Evolutionary conservation across 306 rosid genomes (phyloP).

Genomic region (Gastrolobium villosum): DNA sequence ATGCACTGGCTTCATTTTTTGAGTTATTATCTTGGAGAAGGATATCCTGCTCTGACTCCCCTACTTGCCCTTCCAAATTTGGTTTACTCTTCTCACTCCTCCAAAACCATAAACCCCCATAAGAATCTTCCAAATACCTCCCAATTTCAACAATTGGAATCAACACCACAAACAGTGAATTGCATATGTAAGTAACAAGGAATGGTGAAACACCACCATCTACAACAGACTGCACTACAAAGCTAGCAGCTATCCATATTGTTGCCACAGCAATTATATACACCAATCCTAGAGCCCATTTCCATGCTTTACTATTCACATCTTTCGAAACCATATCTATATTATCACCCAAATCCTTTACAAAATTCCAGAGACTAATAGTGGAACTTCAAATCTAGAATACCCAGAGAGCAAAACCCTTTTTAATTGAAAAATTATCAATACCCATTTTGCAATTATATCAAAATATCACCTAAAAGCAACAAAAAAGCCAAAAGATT

Average conservation of each 20-base stretch:
- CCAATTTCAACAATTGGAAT: conserved; percentile 87
- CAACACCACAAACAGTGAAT: conserved; percentile 89
- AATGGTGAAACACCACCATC: conserved; percentile 95
- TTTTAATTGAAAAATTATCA: conserved; percentile 9
- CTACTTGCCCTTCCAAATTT: conserved; percentile 43
- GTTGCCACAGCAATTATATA: conserved; percentile 86
- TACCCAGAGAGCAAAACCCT: conserved; percentile 34
- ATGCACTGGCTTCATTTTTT: conserved; percentile 38
- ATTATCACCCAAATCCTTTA: conserved; percentile 11
- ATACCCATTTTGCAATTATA: conserved; percentile 48
- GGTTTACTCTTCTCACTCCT: conserved; percentile 47
- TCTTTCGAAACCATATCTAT: conserved; percentile 46
- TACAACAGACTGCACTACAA: conserved; percentile 95
- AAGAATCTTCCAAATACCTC: conserved; percentile 75
- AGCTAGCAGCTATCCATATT: conserved; percentile 99
- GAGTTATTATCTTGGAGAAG: conserved; percentile 67
- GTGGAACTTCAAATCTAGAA: conserved; percentile 43
- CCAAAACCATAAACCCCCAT: conserved; percentile 71
- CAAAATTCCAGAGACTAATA: conserved; percentile 31
- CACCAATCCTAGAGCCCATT: conserved; percentile 81
- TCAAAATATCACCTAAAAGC: conserved; percentile 46
- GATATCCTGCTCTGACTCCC: conserved; percentile 72
- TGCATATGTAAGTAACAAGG: conserved; percentile 90
- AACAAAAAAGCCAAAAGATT: conserved; percentile 3
- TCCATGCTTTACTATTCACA: conserved; percentile 71